Evolutionary conservation across 495 filamentous ascomycete genomes (phyloP).

Genomic region (Extremus antarcticus): DNA sequence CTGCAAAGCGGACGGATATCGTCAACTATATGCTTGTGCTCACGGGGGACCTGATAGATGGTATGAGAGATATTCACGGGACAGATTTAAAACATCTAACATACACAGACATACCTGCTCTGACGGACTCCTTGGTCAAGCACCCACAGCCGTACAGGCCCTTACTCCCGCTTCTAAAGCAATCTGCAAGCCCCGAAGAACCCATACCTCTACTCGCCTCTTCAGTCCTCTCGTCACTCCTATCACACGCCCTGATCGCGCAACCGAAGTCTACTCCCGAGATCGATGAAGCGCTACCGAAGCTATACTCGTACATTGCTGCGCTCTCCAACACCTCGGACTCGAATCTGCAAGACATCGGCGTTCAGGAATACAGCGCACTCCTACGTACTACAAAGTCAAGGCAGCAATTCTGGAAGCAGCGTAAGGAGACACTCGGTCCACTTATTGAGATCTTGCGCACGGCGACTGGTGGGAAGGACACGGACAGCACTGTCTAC

Average conservation of each 20-base stretch:
- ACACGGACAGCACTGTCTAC: slow-evolving; percentile 57
- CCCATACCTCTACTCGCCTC: slow-evolving; percentile 82
- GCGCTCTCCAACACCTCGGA: slow-evolving; percentile 68
- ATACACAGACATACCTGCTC: slow-evolving; percentile 58
- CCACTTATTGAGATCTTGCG: slow-evolving; percentile 77
- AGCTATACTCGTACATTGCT: slow-evolving; percentile 79
- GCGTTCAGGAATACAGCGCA: slow-evolving; percentile 80
- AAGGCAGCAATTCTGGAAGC: slow-evolving; percentile 79
- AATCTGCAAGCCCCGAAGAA: slow-evolving; percentile 71
- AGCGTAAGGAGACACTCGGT: slow-evolving; percentile 67
- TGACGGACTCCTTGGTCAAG: slow-evolving; percentile 62
- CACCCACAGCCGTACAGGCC: slow-evolving; percentile 71
- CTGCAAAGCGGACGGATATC: slow-evolving; percentile 70
- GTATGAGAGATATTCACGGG: slow-evolving; percentile 36
- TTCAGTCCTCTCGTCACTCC: slow-evolving; percentile 70
- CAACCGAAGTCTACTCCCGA: slow-evolving; percentile 43
- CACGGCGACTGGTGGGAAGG: slow-evolving; percentile 62
- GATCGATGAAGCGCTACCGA: slow-evolving; percentile 70
- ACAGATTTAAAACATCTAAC: background rate
- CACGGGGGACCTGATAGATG: slow-evolving; percentile 75
- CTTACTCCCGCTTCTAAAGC: slow-evolving; percentile 73
- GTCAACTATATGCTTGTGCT: slow-evolving; percentile 91
- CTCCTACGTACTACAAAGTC: slow-evolving; percentile 65
- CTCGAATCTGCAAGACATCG: slow-evolving; percentile 87
- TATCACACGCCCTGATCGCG: slow-evolving; percentile 55